Conservation (phyloP, 2,329 filamentous ascomycete species). For the Zasmidium angulare region DNA sequence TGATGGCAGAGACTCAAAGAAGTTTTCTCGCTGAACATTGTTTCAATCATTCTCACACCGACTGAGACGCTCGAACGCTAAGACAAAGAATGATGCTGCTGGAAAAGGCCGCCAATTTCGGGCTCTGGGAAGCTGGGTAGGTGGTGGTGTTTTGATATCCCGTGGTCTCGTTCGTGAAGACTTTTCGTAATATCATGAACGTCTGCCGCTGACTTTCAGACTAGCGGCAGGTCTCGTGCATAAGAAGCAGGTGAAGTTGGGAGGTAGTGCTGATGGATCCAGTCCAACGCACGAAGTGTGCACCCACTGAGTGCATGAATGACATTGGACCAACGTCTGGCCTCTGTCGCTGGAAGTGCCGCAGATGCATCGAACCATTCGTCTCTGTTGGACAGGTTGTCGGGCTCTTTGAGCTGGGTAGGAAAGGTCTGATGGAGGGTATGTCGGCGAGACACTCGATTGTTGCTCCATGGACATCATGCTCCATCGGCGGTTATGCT, state of each 20-base stretch:
- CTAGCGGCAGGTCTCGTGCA: slow-evolving; percentile 38
- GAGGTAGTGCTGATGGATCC: slow-evolving; percentile 46
- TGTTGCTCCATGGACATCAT: slow-evolving; percentile 46
- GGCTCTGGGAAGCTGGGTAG: neutral
- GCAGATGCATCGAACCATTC: slow-evolving; percentile 57
- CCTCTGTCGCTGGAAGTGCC: slow-evolving; percentile 54
- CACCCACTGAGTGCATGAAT: slow-evolving; percentile 63
- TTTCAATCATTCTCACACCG: neutral
- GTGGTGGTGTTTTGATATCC: neutral
- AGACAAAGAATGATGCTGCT: neutral
- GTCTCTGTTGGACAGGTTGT: slow-evolving; percentile 5
- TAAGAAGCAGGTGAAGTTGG: slow-evolving; percentile 51
- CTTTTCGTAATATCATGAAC: slow-evolving; percentile 4
- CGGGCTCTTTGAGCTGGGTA: slow-evolving; percentile 44
- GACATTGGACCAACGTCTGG: slow-evolving; percentile 62
- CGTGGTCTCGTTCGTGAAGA: neutral
- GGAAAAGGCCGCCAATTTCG: neutral
- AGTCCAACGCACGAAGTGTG: slow-evolving; percentile 60
- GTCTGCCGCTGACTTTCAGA: slow-evolving; percentile 6
- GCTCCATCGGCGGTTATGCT: slow-evolving; percentile 48
- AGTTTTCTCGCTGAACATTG: neutral
- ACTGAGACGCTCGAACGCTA: slow-evolving; percentile 12
- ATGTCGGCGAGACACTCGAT: slow-evolving; percentile 35
- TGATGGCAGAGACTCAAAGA: neutral
- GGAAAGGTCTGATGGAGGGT: slow-evolving; percentile 32